These are phyloP conservation scores for Aspergillus nomiae DNA, from an alignment of 2,329 filamentous ascomycete genomes.

Conservation along the genomic window DNA sequence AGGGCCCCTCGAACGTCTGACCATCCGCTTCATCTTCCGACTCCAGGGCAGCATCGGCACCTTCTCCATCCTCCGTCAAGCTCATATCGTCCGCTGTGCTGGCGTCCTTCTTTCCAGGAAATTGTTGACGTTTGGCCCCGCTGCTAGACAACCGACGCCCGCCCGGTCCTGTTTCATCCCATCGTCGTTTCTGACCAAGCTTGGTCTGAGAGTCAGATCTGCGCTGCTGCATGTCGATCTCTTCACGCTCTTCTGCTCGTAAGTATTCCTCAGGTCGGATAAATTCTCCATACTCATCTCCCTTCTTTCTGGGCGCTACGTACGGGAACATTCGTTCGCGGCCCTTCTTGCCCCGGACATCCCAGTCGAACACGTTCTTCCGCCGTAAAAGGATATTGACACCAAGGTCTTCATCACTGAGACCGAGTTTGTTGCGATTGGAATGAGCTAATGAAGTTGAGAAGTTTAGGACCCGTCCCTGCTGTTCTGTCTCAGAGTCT, in stretches of 20 bases:
- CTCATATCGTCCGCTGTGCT: slow-evolving; percentile 54
- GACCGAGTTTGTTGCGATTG: slow-evolving; percentile 78
- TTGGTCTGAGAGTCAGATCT: slow-evolving; percentile 60
- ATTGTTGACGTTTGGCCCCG: slow-evolving; percentile 63
- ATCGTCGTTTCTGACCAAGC: slow-evolving; percentile 90
- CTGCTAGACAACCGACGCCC: slow-evolving; percentile 44
- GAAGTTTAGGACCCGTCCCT: slow-evolving; percentile 87
- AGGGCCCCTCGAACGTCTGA: slow-evolving; percentile 63
- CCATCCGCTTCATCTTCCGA: slow-evolving; percentile 57
- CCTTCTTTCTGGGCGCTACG: slow-evolving; percentile 73
- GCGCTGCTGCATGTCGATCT: slow-evolving; percentile 65
- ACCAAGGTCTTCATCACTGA: slow-evolving; percentile 87
- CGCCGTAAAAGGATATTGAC: slow-evolving; percentile 87
- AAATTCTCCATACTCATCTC: slow-evolving; percentile 90
- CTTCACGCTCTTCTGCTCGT: slow-evolving; percentile 86
- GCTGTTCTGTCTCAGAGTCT: slow-evolving; percentile 84
- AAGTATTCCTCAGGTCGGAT: slow-evolving; percentile 94
- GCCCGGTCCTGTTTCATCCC: slow-evolving; percentile 68
- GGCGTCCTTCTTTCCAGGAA: slow-evolving; percentile 38
- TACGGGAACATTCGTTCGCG: slow-evolving; percentile 91
- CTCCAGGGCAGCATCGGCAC: slow-evolving; percentile 60
- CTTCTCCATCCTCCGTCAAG: slow-evolving; percentile 54
- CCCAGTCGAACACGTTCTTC: slow-evolving; percentile 90
- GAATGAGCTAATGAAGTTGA: slow-evolving; percentile 83
- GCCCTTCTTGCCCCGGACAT: slow-evolving; percentile 87